Evolutionary conservation across 257 asterid genomes (phyloP), one percentile per base, ranked within the genome.

Genomic region (Ocimum tenuiflorum): DNA sequence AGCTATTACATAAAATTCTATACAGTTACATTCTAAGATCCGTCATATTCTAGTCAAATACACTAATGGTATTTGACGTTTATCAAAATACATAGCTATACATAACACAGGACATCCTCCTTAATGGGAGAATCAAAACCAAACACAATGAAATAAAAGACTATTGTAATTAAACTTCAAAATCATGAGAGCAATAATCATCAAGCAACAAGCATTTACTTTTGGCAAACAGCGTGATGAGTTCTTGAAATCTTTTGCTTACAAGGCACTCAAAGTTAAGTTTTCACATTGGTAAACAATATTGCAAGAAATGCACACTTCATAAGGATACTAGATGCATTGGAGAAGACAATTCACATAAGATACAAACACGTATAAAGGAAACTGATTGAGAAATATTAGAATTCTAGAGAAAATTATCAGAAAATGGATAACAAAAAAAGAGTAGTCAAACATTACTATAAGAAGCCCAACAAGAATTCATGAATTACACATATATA

Each of bases 371-470:
- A 13, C 18, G 51, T 52, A 53, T 29, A 39, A n/a, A 19, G 33
- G 43, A 53, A 39, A 66, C 43, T 20, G 63, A 56, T 53, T n/a
- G 58, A 36, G 31, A 39, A 65, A 39, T 41, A 66, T n/a, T 18
- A 53, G 22, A 14, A 39, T 19, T 15, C 20, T 8, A 6, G 31
- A 66, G 3, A 22, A 49, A 41, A 51, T 52, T 38, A 35, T 42
- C 22, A 17, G 2, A 48, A 46, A 56, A 47, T 38, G 8, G 19
- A 48, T n/a, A 17, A 36, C 27, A 50, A 3, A 1, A 17, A 35
- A 52, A 65, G 12, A 51, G 61, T 14, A 49, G 18, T 3, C 22
- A 35, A 4, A 50, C 15, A 35, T 50, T 35, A 33, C 31, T 12
- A 36, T 29, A 8, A 51, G 38, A 5, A 7, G 22, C 27, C 15